phyloP scores from a whole-genome alignment of 2,329 filamentous ascomycete species.

The Didymella sp. region DNA sequence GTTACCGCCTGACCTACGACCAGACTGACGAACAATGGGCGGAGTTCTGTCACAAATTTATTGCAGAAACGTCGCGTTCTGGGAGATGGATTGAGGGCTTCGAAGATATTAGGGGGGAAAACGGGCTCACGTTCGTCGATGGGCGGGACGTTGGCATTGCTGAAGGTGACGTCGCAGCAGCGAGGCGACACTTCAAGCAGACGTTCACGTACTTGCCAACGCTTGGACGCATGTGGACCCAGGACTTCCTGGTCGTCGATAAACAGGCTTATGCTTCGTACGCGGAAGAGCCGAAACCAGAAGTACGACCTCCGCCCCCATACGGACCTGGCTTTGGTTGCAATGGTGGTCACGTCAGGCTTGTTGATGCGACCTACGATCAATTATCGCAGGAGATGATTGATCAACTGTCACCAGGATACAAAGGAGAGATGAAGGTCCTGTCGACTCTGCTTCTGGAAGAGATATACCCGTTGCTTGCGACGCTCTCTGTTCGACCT shows the following conservation, averaged over 20 bases:
- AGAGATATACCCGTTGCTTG: neutral
- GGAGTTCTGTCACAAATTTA: constrained; percentile 21
- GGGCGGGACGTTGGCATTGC: constrained; percentile 25
- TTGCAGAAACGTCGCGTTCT: constrained; percentile 18
- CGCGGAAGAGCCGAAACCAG: neutral
- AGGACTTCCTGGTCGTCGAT: constrained; percentile 5
- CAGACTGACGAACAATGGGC: constrained; percentile 28
- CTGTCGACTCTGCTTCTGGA: neutral
- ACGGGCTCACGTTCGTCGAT: neutral
- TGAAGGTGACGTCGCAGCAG: constrained; percentile 29
- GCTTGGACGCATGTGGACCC: neutral
- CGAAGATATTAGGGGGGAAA: neutral
- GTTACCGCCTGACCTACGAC: constrained; percentile 29
- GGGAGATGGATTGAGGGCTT: constrained; percentile 26
- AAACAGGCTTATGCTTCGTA: neutral
- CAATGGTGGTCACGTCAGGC: neutral
- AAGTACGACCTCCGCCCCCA: neutral
- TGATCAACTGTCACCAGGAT: neutral
- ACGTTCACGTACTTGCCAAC: neutral
- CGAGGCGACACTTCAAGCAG: constrained; percentile 11
- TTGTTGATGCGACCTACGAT: neutral
- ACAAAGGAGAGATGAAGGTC: constrained; percentile 4
- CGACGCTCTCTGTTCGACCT: neutral
- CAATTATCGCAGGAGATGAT: neutral
- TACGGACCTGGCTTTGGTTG: neutral